These are phyloP conservation scores for Exophiala calicioides DNA, from an alignment of 2,329 filamentous ascomycete genomes.

Conservation along the genomic window DNA sequence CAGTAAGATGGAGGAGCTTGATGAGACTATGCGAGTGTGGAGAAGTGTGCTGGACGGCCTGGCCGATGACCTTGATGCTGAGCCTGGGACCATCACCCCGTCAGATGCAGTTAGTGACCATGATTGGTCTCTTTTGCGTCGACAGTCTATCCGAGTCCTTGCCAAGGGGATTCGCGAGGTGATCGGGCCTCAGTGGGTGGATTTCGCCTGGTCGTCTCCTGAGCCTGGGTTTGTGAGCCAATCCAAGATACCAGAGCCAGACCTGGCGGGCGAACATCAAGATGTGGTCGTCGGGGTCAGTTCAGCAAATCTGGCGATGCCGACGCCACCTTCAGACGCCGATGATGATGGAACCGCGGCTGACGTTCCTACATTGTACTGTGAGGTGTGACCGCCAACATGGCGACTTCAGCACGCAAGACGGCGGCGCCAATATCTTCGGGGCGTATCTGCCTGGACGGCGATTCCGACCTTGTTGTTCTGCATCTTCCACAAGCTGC, in stretches of 20 bases:
- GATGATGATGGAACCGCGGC: conserved; percentile 15
- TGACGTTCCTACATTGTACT: conserved; percentile 17
- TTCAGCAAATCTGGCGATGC: too few species aligned
- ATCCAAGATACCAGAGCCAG: background rate
- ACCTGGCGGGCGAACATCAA: conserved; percentile 1
- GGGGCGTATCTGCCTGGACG: too few species aligned
- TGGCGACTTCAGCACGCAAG: too few species aligned
- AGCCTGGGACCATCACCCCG: conserved; percentile 37
- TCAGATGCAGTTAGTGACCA: conserved; percentile 41
- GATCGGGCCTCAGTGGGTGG: conserved; percentile 45
- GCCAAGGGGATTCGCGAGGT: conserved; percentile 40
- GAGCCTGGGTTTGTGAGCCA: conserved; percentile 44
- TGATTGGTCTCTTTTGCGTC: conserved; percentile 41
- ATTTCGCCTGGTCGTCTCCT: conserved; percentile 49
- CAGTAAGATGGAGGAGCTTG: conserved; percentile 59
- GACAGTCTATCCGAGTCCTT: conserved; percentile 39
- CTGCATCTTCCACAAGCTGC: too few species aligned
- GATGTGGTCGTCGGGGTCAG: too few species aligned
- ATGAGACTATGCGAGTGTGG: conserved; percentile 64
- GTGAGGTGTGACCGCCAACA: conserved; percentile 13
- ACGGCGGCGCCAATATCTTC: too few species aligned
- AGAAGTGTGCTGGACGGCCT: conserved; percentile 52
- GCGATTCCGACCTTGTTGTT: too few species aligned
- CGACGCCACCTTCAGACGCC: conserved; percentile 27
- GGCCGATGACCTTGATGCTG: conserved; percentile 41